Conservation (phyloP, 352 stramenopile genomes). For the Globisporangium orthogonon region DNA sequence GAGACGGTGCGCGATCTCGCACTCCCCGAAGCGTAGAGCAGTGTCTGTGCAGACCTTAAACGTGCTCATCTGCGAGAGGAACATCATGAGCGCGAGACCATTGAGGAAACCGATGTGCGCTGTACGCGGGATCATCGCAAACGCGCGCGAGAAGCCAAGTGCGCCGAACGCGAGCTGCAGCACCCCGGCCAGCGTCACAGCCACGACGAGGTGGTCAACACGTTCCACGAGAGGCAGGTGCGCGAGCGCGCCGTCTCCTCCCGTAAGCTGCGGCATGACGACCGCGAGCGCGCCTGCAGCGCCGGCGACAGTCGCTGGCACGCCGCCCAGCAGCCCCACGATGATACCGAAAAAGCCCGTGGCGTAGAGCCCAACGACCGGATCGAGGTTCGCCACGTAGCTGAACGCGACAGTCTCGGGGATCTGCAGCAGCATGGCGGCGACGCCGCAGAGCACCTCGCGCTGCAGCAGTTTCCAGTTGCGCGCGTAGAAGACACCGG, state of each 20-base stretch:
- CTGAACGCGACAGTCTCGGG: conserved; percentile 92
- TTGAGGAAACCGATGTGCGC: conserved; percentile 97
- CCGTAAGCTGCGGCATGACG: conserved; percentile 85
- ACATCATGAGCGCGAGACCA: conserved; percentile 93
- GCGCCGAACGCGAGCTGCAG: conserved; percentile 84
- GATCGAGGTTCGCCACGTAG: conserved; percentile 87
- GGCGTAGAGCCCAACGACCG: conserved; percentile 87
- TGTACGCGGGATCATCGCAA: conserved; percentile 90
- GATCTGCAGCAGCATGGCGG: conserved; percentile 90
- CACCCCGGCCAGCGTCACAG: conserved; percentile 78
- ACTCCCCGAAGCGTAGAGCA: conserved; percentile 65
- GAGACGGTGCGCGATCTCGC: conserved; percentile 53
- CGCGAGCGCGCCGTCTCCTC: conserved; percentile 31
- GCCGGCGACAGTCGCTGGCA: conserved; percentile 84
- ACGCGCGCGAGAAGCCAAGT: conserved; percentile 83
- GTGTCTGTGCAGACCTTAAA: conserved; percentile 76
- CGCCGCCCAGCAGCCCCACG: conserved; percentile 81
- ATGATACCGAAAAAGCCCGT: conserved; percentile 89
- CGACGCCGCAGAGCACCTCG: conserved; percentile 85
- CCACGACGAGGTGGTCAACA: conserved; percentile 82
- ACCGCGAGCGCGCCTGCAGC: conserved; percentile 88
- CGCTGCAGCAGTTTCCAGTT: conserved; percentile 47
- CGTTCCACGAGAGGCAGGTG: conserved; percentile 67
- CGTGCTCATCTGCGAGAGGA: conserved; percentile 90
- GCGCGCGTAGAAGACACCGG: conserved; percentile 42